Evolutionary conservation across 2,329 filamentous ascomycete genomes (phyloP).

Genomic region (Periglandula ipomoeae): DNA sequence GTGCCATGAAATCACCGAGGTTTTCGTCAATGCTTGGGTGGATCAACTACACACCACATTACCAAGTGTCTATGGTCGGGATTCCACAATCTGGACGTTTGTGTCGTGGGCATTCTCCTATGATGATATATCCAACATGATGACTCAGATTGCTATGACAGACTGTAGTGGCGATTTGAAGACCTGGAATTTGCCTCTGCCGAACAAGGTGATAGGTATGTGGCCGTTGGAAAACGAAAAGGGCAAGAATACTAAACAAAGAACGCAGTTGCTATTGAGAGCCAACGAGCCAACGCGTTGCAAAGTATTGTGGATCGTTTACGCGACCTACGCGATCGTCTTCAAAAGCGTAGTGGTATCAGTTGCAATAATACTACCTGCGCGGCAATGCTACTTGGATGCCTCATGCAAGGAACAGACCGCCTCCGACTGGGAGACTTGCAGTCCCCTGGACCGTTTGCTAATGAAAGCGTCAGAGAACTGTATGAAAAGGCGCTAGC

Average conservation of each 20-base stretch:
- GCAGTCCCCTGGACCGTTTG: not conserved
- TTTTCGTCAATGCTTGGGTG: slow-evolving; percentile 33
- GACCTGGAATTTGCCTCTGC: not conserved
- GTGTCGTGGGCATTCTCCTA: not conserved
- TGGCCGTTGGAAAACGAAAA: too few relatives aligned
- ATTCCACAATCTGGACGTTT: not conserved
- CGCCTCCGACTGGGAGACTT: not conserved
- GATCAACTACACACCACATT: not conserved
- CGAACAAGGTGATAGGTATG: not conserved
- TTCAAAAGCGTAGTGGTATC: not conserved
- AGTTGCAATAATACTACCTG: not conserved
- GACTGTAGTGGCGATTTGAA: not conserved
- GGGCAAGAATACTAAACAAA: too few relatives aligned
- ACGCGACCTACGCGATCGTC: not conserved
- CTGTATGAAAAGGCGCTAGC: too few relatives aligned
- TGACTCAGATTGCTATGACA: not conserved
- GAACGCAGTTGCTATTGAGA: too few relatives aligned
- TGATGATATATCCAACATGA: not conserved
- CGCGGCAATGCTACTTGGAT: not conserved
- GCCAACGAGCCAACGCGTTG: too few relatives aligned
- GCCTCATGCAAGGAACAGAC: not conserved
- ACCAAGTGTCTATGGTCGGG: not conserved
- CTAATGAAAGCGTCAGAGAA: too few relatives aligned
- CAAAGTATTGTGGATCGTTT: not conserved
- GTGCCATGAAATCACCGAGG: slow-evolving; percentile 31